phyloP scores from a whole-genome alignment of 2,329 filamentous ascomycete species.

The Dichotomopilus funicola region DNA sequence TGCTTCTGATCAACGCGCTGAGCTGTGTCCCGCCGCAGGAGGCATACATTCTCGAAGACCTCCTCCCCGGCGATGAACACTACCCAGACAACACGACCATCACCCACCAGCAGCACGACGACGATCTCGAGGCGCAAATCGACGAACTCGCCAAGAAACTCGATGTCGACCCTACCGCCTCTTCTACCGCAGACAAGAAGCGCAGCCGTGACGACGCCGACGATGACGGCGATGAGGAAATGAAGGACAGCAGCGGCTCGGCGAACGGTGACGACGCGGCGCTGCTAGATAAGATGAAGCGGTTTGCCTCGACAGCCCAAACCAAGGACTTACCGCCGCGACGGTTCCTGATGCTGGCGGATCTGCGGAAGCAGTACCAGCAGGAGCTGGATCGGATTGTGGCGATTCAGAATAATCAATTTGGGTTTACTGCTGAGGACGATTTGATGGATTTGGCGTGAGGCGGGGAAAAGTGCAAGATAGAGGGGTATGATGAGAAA shows the following conservation, averaged over 20 bases:
- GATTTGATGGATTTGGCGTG: slow-evolving; percentile 49
- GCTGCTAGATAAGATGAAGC: slow-evolving; percentile 24
- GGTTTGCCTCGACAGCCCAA: slow-evolving; percentile 15
- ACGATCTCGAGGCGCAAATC: slow-evolving; percentile 19
- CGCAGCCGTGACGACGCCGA: slow-evolving; percentile 3
- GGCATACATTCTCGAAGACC: slow-evolving; percentile 65
- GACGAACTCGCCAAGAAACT: slow-evolving; percentile 19
- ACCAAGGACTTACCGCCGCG: slow-evolving; percentile 45
- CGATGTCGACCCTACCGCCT: slow-evolving; percentile 5
- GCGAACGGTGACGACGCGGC: slow-evolving; percentile 14
- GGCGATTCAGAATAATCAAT: slow-evolving; percentile 82
- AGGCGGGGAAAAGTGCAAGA: background rate
- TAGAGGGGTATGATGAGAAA: background rate
- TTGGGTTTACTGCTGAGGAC: slow-evolving; percentile 59
- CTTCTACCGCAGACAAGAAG: background rate
- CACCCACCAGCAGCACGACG: background rate
- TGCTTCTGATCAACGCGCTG: slow-evolving; percentile 89
- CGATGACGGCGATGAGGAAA: slow-evolving; percentile 3
- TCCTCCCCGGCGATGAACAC: slow-evolving; percentile 28
- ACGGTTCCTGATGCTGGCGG: slow-evolving; percentile 75
- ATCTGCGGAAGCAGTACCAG: slow-evolving; percentile 84
- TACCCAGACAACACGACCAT: background rate
- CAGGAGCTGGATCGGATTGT: slow-evolving; percentile 81
- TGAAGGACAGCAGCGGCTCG: slow-evolving; percentile 11
- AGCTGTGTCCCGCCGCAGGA: slow-evolving; percentile 76